Conservation (phyloP, 1,139 yeast genomes). For the Blastobotrys serpentis region DNA sequence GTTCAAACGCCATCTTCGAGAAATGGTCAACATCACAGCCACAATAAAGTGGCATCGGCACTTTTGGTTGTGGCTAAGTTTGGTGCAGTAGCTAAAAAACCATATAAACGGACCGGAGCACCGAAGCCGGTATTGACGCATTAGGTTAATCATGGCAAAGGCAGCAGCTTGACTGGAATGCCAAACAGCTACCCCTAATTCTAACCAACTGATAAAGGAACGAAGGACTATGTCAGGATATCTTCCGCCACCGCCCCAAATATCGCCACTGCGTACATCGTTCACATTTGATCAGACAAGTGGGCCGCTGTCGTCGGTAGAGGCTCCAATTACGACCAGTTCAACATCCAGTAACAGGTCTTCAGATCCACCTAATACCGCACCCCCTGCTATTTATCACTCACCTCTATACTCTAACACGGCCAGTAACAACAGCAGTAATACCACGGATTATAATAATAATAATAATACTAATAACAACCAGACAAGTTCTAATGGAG, state of each 20-base stretch:
- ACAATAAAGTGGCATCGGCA: too few relatives aligned
- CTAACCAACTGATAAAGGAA: too few relatives aligned
- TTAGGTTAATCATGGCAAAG: neutral
- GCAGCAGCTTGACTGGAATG: too few relatives aligned
- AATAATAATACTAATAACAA: neutral
- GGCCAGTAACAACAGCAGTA: neutral
- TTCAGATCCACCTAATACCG: constrained; percentile 17
- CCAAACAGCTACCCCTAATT: too few relatives aligned
- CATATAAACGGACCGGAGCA: neutral
- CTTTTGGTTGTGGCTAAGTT: too few relatives aligned
- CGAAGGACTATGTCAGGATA: constrained; percentile 27
- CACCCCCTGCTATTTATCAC: constrained; percentile 16
- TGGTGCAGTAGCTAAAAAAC: too few relatives aligned
- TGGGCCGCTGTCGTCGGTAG: constrained; percentile 1
- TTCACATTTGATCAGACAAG: constrained; percentile 25
- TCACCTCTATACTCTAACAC: neutral
- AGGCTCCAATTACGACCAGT: constrained; percentile 7
- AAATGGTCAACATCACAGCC: too few relatives aligned
- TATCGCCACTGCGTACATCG: constrained; percentile 32
- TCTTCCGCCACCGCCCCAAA: constrained; percentile 33
- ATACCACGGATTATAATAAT: constrained; percentile 6
- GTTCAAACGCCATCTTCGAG: too few relatives aligned
- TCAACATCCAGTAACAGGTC: constrained; percentile 13
- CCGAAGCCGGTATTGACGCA: constrained; percentile 1
- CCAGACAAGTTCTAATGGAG: too few relatives aligned